These are phyloP conservation scores for Circinella umbellata DNA, from an alignment of 371 early-diverging fungal species.

Conservation along the genomic window DNA sequence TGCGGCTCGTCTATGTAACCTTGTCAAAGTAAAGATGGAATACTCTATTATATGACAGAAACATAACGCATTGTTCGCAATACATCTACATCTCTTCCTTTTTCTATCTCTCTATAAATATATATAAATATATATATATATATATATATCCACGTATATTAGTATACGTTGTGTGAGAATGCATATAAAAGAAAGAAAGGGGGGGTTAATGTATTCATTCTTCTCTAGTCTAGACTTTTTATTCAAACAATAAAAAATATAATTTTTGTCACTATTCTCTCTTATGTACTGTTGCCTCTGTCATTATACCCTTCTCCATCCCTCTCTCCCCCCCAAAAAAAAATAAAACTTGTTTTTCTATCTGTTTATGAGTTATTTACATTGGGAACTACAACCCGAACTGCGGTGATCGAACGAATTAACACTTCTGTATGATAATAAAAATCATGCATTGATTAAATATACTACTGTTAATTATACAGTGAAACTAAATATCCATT, in stretches of 20 bases:
- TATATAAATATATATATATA: too few species aligned
- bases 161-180: too few species aligned
- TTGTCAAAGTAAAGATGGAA: slow-evolving; percentile 6
- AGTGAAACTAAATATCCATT: too few species aligned
- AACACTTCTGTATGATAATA: neutral
- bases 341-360: neutral
- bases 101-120: neutral
- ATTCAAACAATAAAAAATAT: neutral
- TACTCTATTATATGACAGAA: neutral
- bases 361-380: slow-evolving; percentile 2
- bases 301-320: neutral
- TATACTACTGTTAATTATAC: too few species aligned
- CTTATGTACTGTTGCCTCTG: too few species aligned
- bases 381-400: neutral
- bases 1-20: slow-evolving; percentile 18
- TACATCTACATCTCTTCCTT: neutral
- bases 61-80: neutral
- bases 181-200: too few species aligned
- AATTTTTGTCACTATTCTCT: too few species aligned
- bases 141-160: too few species aligned
- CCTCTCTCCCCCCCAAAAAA: neutral
- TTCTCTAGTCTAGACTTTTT: neutral
- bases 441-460: neutral
- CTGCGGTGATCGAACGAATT: neutral
- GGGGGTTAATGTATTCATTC: neutral